These are phyloP conservation scores for Trichaptum fuscoviolaceum DNA, from an alignment of 768 basidiomycete species.

Conservation along the genomic window DNA sequence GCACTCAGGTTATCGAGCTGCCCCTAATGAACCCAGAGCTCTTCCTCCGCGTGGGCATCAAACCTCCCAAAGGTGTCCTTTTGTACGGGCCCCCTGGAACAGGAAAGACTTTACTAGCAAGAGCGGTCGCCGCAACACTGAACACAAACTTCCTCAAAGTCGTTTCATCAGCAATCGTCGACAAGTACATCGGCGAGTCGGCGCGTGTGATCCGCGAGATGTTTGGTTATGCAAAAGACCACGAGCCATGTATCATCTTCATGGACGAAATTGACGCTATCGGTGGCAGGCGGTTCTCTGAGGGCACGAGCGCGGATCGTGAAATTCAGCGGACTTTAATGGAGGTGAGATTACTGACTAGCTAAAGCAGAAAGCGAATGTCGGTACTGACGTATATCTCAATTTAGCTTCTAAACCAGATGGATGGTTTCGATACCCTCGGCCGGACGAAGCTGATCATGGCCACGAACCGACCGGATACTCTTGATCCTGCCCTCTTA, in stretches of 20 bases:
- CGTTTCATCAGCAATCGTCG: slow-evolving; percentile 95
- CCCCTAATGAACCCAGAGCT: slow-evolving; percentile 92
- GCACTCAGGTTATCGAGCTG: slow-evolving; percentile 81
- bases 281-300: slow-evolving; percentile 85
- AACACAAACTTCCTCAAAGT: slow-evolving; percentile 98
- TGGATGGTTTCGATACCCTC: slow-evolving; percentile 99
- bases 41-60: slow-evolving; percentile 93
- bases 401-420: slow-evolving; percentile 86
- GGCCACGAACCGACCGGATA: slow-evolving; percentile 99
- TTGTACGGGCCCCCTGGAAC: slow-evolving; percentile 96
- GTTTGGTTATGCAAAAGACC: slow-evolving; percentile 97
- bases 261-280: slow-evolving; percentile 99
- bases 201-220: slow-evolving; percentile 96
- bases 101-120: slow-evolving; percentile 90
- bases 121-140: slow-evolving; percentile 93
- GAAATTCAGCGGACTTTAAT: slow-evolving; percentile 98
- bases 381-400: background rate
- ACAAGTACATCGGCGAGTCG: slow-evolving; percentile 98
- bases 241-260: slow-evolving; percentile 98
- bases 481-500: slow-evolving; percentile 92
- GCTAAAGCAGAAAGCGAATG: background rate
- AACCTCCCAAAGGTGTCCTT: slow-evolving; percentile 92
- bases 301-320: slow-evolving; percentile 96
- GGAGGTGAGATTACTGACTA: slow-evolving; percentile 54
- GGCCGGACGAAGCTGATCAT: slow-evolving; percentile 96